Evolutionary conservation across 148 eudicot genomes (phyloP).

Genomic region (Amaranthus palmeri): DNA sequence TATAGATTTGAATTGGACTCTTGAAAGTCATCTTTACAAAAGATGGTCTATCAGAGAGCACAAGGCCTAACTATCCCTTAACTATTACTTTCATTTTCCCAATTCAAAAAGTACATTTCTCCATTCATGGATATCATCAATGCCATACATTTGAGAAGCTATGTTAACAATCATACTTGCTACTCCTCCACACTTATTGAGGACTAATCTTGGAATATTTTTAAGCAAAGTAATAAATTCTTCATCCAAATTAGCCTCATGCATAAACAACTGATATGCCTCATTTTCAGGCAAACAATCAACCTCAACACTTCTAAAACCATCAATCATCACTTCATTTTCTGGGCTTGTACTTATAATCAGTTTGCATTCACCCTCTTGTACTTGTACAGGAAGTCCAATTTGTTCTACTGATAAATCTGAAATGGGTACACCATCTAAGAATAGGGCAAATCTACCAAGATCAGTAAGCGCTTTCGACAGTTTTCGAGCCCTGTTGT

Average conservation of each 20-base stretch:
- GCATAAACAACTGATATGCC: conserved; percentile 8
- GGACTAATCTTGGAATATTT: not conserved
- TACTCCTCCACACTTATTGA: conserved; percentile 10
- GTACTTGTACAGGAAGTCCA: conserved; percentile 8
- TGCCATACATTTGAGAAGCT: conserved; percentile 4
- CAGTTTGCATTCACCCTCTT: conserved; percentile 16
- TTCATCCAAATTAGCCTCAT: not conserved
- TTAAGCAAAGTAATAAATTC: not conserved
- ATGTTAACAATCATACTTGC: not conserved
- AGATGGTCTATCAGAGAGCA: no score
- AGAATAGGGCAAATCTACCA: conserved; percentile 15
- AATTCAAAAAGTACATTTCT: not conserved
- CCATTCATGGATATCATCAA: conserved; percentile 9
- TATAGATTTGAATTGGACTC: no score
- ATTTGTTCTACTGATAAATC: not conserved
- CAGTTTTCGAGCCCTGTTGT: conserved; percentile 7
- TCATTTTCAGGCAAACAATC: conserved; percentile 6
- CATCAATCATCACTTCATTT: not conserved
- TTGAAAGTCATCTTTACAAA: no score
- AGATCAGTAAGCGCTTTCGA: not conserved
- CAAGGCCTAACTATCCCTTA: no score
- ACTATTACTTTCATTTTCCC: no score
- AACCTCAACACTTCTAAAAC: not conserved
- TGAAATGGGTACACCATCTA: conserved; percentile 16
- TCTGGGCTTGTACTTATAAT: conserved; percentile 6